Evolutionary conservation across 2,329 filamentous ascomycete species (phyloP), one percentile per base, ranked within the genome.

Genomic region (Parastagonospora nodorum): DNA sequence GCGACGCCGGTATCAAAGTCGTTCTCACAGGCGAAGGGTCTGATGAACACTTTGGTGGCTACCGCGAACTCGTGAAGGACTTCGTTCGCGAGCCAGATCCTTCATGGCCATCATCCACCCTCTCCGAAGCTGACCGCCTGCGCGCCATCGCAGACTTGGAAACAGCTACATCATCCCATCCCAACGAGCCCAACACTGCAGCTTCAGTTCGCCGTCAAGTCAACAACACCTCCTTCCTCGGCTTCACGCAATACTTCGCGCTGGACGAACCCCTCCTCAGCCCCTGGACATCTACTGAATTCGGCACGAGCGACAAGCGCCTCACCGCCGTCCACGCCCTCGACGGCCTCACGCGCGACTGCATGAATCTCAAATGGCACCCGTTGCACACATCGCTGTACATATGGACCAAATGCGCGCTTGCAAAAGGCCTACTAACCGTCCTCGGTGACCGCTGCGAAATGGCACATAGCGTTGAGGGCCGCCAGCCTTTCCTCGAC

Each of bases 41-140:
- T 8, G 82, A 84, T 53, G 82, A 84, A 68, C 74, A 78, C 43
- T 84, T 84, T 60, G 77, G 72, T 2, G 82, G 82, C 28, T 85
- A 84, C 53, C 66, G 73, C 0, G 68, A 74, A 40, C 80, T 79
- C 47, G 59, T 75, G 0, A 66, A 74, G 1, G 80, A 84, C 45
- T 77, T 75, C 45, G 71, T 85, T 2, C 73, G 75, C 9, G 82
- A 83, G 56, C 59, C 75, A 1, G 82, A 84, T 55, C 41, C 40
- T 15, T 46, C 61, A 16, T 60, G 43, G 50, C 55, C 56, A 1
- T 39, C 40, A 8, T 45, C 47, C 2, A 41, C 36, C 0, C 44
- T 65, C 6, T 30, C 57, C 1, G 58, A 65, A 14, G 48, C 56
- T 19, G 45, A 52, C 11, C 56, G 59, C 28, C 27, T 60, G 24